A percentile compares a stretch with the other conserved stretches of the same genome.
Conservation (phyloP, 179 eudicot genomes). For the Corrigiola litoralis region DNA sequence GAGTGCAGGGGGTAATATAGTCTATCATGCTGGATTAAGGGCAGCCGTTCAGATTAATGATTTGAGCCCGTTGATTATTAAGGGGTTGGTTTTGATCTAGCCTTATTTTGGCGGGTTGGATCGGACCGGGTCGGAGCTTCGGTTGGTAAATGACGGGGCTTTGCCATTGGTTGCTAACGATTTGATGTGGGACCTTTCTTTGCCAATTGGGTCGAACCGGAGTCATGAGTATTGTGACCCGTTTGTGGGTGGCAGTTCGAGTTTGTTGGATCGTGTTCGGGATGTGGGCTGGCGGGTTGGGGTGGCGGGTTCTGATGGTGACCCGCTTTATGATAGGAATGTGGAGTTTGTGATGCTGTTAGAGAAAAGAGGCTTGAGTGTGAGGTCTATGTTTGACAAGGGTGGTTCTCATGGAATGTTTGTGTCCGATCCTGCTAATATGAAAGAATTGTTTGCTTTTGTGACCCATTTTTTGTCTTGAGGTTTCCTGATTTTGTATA, state of each 20-base stretch:
- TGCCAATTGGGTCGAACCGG: conserved; percentile 43
- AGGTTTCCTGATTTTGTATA: background rate
- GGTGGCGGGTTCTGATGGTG: conserved; percentile 33
- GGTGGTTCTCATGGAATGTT: conserved; percentile 41
- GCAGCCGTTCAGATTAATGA: conserved; percentile 19
- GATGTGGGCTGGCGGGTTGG: conserved; percentile 37
- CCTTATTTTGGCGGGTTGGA: conserved; percentile 46
- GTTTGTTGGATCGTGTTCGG: conserved; percentile 19
- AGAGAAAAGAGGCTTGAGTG: conserved; percentile 28
- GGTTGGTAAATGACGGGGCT: conserved; percentile 21
- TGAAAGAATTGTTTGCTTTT: conserved; percentile 7
- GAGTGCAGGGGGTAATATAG: conserved; percentile 51
- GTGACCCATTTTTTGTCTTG: background rate
- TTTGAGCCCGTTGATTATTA: conserved; percentile 27
- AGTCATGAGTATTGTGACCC: conserved; percentile 52
- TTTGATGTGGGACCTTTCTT: conserved; percentile 41
- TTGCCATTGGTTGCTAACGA: conserved; percentile 30
- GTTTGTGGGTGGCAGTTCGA: conserved; percentile 6
- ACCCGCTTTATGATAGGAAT: conserved; percentile 50
- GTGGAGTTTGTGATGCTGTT: conserved; percentile 28
- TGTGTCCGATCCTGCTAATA: conserved; percentile 2
- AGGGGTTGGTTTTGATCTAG: conserved; percentile 38
- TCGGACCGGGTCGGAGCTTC: conserved; percentile 41
- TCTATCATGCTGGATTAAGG: conserved; percentile 36
- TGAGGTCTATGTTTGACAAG: conserved; percentile 16